A percentile compares a stretch with the other conserved stretches of the same genome.
These are phyloP conservation scores for Acacia concinna DNA, from an alignment of 331 rosid species.

Conservation along the genomic window DNA sequence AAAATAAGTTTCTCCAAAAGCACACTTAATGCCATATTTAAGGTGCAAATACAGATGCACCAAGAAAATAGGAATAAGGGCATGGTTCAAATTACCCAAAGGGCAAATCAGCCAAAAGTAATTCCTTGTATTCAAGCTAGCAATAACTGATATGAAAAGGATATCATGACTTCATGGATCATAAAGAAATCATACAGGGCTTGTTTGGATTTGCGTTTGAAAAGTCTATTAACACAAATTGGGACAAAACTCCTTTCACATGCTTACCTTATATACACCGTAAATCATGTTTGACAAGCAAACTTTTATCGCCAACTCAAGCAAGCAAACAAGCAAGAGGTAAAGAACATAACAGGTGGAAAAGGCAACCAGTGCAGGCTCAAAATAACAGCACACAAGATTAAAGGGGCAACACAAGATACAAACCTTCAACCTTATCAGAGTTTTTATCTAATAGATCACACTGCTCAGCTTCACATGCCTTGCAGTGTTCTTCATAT, in stretches of 20 bases:
- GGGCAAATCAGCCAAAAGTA: background rate
- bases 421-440: slow-evolving; percentile 86
- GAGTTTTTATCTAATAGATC: slow-evolving; percentile 45
- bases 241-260: no score
- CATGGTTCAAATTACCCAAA: no score
- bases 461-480: slow-evolving; percentile 63
- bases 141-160: slow-evolving; percentile 7
- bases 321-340: background rate
- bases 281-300: no score
- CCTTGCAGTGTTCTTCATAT: slow-evolving; percentile 92
- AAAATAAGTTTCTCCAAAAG: background rate
- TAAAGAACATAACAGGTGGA: slow-evolving; percentile 14
- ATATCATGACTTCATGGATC: background rate
- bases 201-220: no score
- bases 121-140: background rate
- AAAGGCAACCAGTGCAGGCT: background rate
- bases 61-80: slow-evolving; percentile 1
- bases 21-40: background rate
- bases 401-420: background rate
- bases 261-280: no score
- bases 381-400: slow-evolving; percentile 4
- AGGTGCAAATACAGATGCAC: background rate
- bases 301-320: no score
- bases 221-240: no score
- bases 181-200: background rate